Percentiles rank a stretch among this genome's conserved stretches.
Conservation (phyloP, 108 stramenopile genomes). For the Discostella stelligeroides region DNA sequence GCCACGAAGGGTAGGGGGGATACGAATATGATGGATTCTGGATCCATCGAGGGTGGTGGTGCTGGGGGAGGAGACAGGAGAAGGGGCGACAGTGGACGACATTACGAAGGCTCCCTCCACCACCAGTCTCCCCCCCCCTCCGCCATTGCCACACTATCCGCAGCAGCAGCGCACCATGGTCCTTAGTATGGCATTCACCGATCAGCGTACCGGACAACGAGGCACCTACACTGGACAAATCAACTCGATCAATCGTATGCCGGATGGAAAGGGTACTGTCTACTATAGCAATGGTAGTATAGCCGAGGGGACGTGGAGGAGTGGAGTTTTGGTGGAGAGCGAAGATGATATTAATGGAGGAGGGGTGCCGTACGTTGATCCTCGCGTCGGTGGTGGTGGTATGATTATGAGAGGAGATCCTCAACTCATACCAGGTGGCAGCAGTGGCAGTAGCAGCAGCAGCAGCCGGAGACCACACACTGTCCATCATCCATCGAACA, state of each 20-base stretch:
- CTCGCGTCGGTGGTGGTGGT: conserved; percentile 1
- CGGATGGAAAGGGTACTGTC: conserved; percentile 47
- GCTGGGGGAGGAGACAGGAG: not conserved
- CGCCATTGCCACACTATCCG: not conserved
- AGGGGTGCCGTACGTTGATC: not conserved
- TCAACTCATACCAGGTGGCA: not conserved
- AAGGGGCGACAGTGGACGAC: not conserved
- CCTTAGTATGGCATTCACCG: conserved; percentile 34
- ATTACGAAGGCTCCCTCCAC: not conserved
- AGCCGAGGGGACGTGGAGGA: conserved; percentile 44
- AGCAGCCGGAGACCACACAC: not conserved
- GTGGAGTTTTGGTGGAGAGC: conserved; percentile 16
- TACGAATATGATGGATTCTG: too few relatives aligned
- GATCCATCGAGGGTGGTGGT: conserved; percentile 1
- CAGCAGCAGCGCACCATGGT: conserved; percentile 40
- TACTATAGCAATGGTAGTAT: conserved; percentile 39
- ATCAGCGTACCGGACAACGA: conserved; percentile 30
- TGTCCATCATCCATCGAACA: not conserved
- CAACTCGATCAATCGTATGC: conserved; percentile 37
- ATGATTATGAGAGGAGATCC: not conserved
- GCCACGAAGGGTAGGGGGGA: too few relatives aligned
- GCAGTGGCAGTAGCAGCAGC: not conserved
- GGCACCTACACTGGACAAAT: conserved; percentile 47
- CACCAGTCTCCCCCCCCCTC: not conserved
- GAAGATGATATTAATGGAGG: not conserved